phyloP scores from a whole-genome alignment of 805 yeast species.

The Suhomyces kilbournensis region DNA sequence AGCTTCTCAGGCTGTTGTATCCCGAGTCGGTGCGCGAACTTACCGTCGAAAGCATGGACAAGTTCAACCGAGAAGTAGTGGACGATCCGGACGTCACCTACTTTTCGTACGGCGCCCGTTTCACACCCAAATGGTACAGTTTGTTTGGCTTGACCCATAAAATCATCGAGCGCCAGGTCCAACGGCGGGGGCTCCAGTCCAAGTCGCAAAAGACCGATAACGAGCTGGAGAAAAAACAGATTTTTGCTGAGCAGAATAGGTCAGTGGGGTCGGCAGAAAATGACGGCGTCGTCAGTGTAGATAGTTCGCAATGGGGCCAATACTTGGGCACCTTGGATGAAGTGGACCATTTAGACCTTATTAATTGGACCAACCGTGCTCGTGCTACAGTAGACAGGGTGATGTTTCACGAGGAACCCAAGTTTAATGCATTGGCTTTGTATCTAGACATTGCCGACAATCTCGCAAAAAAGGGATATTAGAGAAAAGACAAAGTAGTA shows the following conservation, averaged over 20 bases:
- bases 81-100: constrained; percentile 66
- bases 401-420: constrained; percentile 30
- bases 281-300: constrained; percentile 83
- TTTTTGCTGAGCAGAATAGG: neutral
- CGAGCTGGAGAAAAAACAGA: neutral
- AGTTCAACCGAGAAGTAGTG: constrained; percentile 51
- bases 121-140: constrained; percentile 59
- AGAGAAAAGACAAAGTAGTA: neutral
- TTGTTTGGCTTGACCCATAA: constrained; percentile 64
- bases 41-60: constrained; percentile 51
- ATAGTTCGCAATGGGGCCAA: constrained; percentile 79
- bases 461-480: constrained; percentile 51
- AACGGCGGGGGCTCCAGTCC: neutral
- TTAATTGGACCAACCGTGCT: constrained; percentile 70
- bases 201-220: neutral
- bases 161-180: constrained; percentile 42
- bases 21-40: constrained; percentile 56
- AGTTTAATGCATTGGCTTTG: constrained; percentile 64
- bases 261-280: constrained; percentile 42
- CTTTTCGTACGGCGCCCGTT: constrained; percentile 80
- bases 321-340: constrained; percentile 74
- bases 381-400: constrained; percentile 36
- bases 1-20: constrained; percentile 14
- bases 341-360: constrained; percentile 83
- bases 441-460: constrained; percentile 67